Evolutionary conservation across 345 rosid genomes (phyloP).

Genomic region (Cochlearia excelsa): DNA sequence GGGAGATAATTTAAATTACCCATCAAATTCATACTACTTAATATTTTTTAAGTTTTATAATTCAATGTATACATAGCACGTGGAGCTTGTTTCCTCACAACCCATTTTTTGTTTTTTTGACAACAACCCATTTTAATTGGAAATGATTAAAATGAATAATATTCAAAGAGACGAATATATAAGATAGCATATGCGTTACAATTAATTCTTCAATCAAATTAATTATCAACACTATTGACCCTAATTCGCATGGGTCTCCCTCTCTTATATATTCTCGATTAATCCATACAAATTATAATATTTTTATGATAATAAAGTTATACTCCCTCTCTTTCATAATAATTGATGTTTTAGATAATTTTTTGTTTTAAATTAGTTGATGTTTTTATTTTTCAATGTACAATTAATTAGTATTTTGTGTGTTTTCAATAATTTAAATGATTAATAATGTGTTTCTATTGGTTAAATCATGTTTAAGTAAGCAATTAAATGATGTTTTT

Average conservation of each 20-base stretch:
- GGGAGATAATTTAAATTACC: slow-evolving; percentile 21
- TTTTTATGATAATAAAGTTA: no score
- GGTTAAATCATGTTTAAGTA: no score
- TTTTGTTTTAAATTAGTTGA: no score
- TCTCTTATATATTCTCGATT: slow-evolving; percentile 12
- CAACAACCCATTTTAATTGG: neutral
- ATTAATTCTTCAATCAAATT: slow-evolving; percentile 1
- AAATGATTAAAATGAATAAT: slow-evolving; percentile 10
- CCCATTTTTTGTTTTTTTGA: slow-evolving; percentile 2
- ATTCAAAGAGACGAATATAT: neutral
- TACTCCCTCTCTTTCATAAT: no score
- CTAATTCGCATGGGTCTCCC: slow-evolving; percentile 35
- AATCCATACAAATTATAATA: no score
- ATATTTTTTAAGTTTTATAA: slow-evolving; percentile 15
- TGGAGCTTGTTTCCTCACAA: slow-evolving; percentile 30
- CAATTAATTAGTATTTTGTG: no score
- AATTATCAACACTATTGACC: slow-evolving; percentile 27
- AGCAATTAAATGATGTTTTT: no score
- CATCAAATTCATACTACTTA: slow-evolving; percentile 17
- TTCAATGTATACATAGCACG: slow-evolving; percentile 37
- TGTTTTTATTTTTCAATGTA: no score
- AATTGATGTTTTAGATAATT: no score
- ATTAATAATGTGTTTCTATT: no score
- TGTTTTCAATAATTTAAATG: no score
- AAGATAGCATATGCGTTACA: no score